Evolutionary conservation across 148 eudicot genomes (phyloP).

Genomic region (Spergularia marina): DNA sequence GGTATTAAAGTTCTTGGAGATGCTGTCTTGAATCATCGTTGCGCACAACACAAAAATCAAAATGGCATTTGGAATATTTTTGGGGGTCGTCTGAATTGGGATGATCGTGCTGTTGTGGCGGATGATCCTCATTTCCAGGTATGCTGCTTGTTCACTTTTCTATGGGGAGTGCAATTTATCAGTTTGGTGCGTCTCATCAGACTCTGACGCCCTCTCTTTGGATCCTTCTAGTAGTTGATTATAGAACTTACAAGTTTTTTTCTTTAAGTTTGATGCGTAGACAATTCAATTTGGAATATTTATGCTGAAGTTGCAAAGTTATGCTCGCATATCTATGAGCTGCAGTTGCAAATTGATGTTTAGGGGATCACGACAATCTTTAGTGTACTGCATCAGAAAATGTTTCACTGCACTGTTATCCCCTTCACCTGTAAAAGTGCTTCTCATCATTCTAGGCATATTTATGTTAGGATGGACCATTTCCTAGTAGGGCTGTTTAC

Average conservation of each 20-base stretch:
- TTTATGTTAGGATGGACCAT: not conserved
- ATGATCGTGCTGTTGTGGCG: conserved; percentile 95
- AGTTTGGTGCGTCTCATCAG: not conserved
- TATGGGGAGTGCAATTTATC: conserved; percentile 1
- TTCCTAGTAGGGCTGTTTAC: not conserved
- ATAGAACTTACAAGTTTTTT: not conserved
- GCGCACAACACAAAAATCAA: conserved; percentile 71
- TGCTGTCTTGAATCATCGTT: conserved; percentile 91
- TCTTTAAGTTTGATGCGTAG: too few relatives aligned
- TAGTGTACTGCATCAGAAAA: too few relatives aligned
- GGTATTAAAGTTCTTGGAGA: conserved; percentile 91
- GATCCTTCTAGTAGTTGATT: not conserved
- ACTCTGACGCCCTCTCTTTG: too few relatives aligned
- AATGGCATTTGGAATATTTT: conserved; percentile 96
- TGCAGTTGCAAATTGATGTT: too few relatives aligned
- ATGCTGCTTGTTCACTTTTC: conserved; percentile 5
- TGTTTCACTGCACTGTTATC: not conserved
- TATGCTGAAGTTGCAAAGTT: too few relatives aligned
- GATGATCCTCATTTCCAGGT: conserved; percentile 99
- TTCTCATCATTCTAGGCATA: not conserved
- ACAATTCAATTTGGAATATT: too few relatives aligned
- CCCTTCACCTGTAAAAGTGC: not conserved
- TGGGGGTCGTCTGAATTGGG: conserved; percentile 98
- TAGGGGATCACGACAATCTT: too few relatives aligned
- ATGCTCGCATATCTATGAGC: too few relatives aligned